Conservation (phyloP, 1,284 basidiomycete genomes). For the Schizophyllum amplum region DNA sequence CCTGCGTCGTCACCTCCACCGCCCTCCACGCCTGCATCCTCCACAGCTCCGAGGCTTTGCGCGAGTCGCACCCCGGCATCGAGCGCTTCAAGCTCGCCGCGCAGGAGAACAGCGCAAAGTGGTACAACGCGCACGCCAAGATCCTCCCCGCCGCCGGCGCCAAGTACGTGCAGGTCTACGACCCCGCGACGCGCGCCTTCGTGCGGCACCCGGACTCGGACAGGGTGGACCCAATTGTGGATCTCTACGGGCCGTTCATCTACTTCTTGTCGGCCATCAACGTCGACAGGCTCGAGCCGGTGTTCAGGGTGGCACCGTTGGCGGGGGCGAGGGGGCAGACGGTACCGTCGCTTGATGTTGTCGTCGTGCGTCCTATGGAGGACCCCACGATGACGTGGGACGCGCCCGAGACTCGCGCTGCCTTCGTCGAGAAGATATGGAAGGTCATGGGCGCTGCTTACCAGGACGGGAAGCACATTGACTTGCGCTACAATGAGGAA, state of each 20-base stretch:
- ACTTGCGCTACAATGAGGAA: slow-evolving; percentile 44
- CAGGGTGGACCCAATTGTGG: slow-evolving; percentile 27
- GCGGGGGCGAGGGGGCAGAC: slow-evolving; percentile 2
- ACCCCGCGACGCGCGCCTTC: slow-evolving; percentile 42
- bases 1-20: slow-evolving; percentile 75
- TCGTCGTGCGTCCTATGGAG: slow-evolving; percentile 67
- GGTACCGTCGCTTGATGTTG: slow-evolving; percentile 41
- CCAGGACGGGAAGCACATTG: slow-evolving; percentile 62
- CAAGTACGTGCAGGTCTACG: slow-evolving; percentile 52
- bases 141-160: slow-evolving; percentile 38
- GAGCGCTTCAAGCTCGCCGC: slow-evolving; percentile 81
- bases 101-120: slow-evolving; percentile 60
- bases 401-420: slow-evolving; percentile 29
- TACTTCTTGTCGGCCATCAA: slow-evolving; percentile 83
- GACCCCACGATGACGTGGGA: slow-evolving; percentile 25
- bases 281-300: slow-evolving; percentile 66
- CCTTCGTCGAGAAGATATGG: slow-evolving; percentile 41
- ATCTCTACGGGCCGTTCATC: slow-evolving; percentile 71
- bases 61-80: slow-evolving; percentile 61
- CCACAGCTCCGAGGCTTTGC: slow-evolving; percentile 70
- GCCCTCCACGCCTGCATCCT: slow-evolving; percentile 86
- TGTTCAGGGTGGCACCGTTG: slow-evolving; percentile 55
- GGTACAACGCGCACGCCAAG: slow-evolving; percentile 59
- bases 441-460: slow-evolving; percentile 63
- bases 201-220: slow-evolving; percentile 31